These are phyloP conservation scores for Elsinoe fawcettii DNA, from an alignment of 2,329 filamentous ascomycete species.

Conservation along the genomic window DNA sequence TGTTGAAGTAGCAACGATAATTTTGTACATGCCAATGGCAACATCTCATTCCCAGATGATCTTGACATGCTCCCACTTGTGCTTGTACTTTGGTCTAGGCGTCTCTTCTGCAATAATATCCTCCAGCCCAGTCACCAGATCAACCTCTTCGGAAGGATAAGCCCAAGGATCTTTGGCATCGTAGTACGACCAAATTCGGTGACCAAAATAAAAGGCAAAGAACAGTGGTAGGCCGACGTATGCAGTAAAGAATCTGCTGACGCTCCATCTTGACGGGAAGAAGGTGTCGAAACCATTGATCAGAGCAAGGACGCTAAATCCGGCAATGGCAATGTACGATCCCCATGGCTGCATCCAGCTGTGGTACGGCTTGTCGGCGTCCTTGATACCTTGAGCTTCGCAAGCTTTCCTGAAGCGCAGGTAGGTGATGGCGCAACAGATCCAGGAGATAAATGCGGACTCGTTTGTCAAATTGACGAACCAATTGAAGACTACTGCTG, in stretches of 20 bases:
- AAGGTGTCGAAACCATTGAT: conserved; percentile 73
- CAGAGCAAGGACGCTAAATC: conserved; percentile 56
- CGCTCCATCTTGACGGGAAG: conserved; percentile 56
- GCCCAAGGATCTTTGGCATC: conserved; percentile 45
- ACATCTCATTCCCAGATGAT: conserved; percentile 2
- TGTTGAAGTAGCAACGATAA: neutral
- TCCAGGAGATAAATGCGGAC: conserved; percentile 49
- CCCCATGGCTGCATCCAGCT: conserved; percentile 56
- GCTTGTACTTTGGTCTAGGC: conserved; percentile 9
- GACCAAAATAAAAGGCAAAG: conserved; percentile 46
- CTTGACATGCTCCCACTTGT: conserved; percentile 10
- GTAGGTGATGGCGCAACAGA: conserved; percentile 48
- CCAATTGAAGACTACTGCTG: conserved; percentile 53
- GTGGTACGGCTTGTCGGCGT: conserved; percentile 43
- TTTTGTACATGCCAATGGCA: too few species aligned
- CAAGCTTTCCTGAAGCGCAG: conserved; percentile 55
- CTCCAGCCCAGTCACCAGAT: conserved; percentile 41
- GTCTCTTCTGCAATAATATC: conserved; percentile 29
- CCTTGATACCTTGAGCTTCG: conserved; percentile 43
- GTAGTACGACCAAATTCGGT: conserved; percentile 35
- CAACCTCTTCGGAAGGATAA: conserved; percentile 42
- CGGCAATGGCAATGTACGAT: conserved; percentile 51
- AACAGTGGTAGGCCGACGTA: conserved; percentile 62
- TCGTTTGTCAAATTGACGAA: conserved; percentile 62
- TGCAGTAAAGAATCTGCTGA: conserved; percentile 55